A percentile compares a stretch with the other conserved stretches of the same genome.
phyloP scores from a whole-genome alignment of 73 alveolate genomes.

The Uronychia binucleata region DNA sequence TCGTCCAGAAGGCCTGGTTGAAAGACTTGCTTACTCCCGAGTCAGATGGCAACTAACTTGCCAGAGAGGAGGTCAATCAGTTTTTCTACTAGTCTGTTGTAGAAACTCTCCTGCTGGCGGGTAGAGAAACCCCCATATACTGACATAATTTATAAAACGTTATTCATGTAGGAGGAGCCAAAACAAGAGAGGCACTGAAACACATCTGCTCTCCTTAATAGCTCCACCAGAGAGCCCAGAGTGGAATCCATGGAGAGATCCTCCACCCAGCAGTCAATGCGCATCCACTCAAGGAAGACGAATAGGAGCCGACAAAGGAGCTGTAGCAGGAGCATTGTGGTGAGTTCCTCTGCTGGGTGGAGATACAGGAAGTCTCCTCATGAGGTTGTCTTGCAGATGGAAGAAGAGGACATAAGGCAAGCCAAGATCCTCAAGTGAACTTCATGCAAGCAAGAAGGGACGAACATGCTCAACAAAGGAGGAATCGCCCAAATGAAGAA shows the following conservation, averaged over 20 bases:
- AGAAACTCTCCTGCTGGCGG: constrained; percentile 28
- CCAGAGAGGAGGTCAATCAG: background rate
- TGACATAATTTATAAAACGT: constrained; percentile 34
- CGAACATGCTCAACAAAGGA: background rate
- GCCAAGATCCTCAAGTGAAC: background rate
- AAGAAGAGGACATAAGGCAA: background rate
- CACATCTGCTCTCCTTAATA: no score
- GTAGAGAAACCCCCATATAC: constrained; percentile 51
- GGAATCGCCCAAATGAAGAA: background rate
- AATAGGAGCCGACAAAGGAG: no score
- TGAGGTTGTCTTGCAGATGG: background rate
- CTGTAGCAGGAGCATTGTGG: background rate
- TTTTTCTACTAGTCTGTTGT: constrained; percentile 26
- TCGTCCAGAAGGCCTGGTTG: background rate
- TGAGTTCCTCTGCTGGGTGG: background rate
- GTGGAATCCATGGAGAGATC: no score
- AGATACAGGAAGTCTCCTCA: background rate
- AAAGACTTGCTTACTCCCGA: background rate
- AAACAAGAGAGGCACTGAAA: no score
- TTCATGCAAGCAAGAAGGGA: background rate
- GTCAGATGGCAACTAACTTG: background rate
- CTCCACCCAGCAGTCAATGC: background rate
- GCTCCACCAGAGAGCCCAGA: no score
- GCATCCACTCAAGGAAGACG: no score
- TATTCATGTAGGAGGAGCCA: no score